A percentile compares a stretch with the other conserved stretches of the same genome.
These are phyloP conservation scores for Leishmania tarentolae DNA, from an alignment of 208 protist genomes.

Conservation along the genomic window DNA sequence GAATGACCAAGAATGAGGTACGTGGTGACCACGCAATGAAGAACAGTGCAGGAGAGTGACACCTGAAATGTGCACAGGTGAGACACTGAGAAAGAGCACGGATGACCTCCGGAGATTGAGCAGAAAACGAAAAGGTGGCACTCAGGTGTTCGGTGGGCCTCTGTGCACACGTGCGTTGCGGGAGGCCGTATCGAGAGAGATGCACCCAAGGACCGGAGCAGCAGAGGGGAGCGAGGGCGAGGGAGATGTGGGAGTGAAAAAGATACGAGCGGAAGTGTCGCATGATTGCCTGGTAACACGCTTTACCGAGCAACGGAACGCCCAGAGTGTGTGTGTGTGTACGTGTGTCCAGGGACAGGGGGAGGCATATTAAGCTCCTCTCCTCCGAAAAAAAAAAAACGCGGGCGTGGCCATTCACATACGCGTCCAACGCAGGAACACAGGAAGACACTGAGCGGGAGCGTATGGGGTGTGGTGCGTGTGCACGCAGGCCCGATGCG, in stretches of 20 bases:
- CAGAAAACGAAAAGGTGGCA: neutral
- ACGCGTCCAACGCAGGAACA: neutral
- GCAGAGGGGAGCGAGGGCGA: neutral
- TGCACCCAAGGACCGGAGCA: neutral
- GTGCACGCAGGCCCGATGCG: too few species aligned
- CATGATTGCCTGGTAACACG: neutral
- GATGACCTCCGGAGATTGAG: neutral
- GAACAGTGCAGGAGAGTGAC: neutral
- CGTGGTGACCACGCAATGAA: neutral
- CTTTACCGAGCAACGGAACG: neutral
- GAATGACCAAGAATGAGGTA: neutral
- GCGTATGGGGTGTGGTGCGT: too few species aligned
- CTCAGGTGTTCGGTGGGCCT: neutral
- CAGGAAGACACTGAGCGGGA: neutral
- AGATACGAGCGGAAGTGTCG: neutral
- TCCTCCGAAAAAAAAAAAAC: neutral
- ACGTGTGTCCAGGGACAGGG: neutral
- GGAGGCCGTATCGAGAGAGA: constrained; percentile 1
- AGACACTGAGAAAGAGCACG: neutral
- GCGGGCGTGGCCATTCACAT: neutral
- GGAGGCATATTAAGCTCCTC: neutral
- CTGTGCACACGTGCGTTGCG: neutral
- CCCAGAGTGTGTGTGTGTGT: too few species aligned
- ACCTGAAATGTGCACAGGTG: neutral
- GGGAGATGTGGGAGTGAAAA: neutral